These are phyloP conservation scores for Nakazawaea ernobii DNA, from an alignment of 805 yeast genomes.

Conservation along the genomic window DNA sequence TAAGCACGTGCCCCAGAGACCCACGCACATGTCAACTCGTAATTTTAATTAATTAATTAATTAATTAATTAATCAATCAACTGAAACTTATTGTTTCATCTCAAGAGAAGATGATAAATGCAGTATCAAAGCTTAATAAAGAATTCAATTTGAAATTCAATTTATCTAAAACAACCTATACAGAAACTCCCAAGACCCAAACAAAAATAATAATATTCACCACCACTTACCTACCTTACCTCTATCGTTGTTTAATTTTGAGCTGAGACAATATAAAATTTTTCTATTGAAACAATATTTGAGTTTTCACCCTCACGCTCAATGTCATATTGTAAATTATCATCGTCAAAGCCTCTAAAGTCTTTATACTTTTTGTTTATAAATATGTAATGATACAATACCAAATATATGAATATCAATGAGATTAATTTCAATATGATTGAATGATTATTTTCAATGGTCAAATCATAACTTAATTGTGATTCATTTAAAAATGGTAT, in stretches of 20 bases:
- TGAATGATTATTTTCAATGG: not conserved
- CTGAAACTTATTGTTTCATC: too few relatives aligned
- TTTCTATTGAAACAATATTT: conserved; percentile 7
- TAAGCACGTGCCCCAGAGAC: too few relatives aligned
- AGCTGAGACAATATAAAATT: conserved; percentile 6
- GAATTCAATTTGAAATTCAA: too few relatives aligned
- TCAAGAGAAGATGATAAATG: too few relatives aligned
- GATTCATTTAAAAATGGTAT: conserved; percentile 1
- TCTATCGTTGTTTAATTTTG: not conserved
- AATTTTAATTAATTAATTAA: too few relatives aligned
- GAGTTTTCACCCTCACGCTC: not conserved
- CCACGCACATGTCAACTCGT: too few relatives aligned
- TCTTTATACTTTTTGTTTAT: conserved; percentile 1
- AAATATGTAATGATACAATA: not conserved
- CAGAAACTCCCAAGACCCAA: too few relatives aligned
- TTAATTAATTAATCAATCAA: too few relatives aligned
- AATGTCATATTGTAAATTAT: not conserved
- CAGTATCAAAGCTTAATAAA: too few relatives aligned
- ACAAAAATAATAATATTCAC: too few relatives aligned
- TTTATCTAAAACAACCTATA: too few relatives aligned
- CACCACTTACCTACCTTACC: too few relatives aligned
- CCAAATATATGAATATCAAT: not conserved
- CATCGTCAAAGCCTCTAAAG: conserved; percentile 7
- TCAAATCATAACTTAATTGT: not conserved
- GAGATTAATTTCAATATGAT: not conserved